phyloP scores from a whole-genome alignment of 331 rosid species.

The Cydonia oblonga region DNA sequence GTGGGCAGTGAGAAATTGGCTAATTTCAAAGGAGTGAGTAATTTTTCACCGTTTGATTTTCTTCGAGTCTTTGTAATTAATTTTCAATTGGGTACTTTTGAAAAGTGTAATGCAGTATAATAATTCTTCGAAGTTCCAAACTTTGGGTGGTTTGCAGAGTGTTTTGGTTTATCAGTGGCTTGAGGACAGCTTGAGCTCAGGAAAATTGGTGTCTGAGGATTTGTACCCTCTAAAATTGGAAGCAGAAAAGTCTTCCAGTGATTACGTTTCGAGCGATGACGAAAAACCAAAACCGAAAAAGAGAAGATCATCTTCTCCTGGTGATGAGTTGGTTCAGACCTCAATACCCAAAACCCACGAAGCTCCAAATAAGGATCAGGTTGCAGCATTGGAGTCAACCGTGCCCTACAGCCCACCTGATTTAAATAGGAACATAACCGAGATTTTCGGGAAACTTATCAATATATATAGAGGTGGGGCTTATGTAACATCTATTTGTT shows the following conservation, averaged over 20 bases:
- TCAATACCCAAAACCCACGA: constrained; percentile 10
- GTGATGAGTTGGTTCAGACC: neutral
- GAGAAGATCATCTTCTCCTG: constrained; percentile 1
- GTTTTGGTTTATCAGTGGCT: constrained; percentile 67
- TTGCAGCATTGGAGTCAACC: constrained; percentile 30
- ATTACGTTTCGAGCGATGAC: constrained; percentile 11
- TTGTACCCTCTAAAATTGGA: constrained; percentile 39
- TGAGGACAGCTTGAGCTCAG: constrained; percentile 78
- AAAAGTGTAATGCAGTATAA: neutral
- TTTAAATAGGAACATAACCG: constrained; percentile 59
- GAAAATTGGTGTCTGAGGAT: constrained; percentile 57
- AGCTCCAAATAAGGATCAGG: constrained; percentile 24
- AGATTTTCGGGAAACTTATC: constrained; percentile 78
- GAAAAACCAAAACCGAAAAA: constrained; percentile 15
- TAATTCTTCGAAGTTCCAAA: neutral
- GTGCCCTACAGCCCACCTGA: constrained; percentile 70
- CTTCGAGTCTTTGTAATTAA: neutral
- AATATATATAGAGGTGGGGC: constrained; percentile 81
- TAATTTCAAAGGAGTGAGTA: constrained; percentile 59
- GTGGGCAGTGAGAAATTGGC: constrained; percentile 36
- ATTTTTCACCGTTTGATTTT: neutral
- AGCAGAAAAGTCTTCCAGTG: constrained; percentile 19
- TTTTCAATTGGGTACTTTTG: neutral
- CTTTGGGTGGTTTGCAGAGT: constrained; percentile 28
- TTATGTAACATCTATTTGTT: neutral